A percentile compares a stretch with the other conserved stretches of the same genome.
Evolutionary conservation across 179 eudicot species (phyloP).

Genomic region (Silene coronaria): DNA sequence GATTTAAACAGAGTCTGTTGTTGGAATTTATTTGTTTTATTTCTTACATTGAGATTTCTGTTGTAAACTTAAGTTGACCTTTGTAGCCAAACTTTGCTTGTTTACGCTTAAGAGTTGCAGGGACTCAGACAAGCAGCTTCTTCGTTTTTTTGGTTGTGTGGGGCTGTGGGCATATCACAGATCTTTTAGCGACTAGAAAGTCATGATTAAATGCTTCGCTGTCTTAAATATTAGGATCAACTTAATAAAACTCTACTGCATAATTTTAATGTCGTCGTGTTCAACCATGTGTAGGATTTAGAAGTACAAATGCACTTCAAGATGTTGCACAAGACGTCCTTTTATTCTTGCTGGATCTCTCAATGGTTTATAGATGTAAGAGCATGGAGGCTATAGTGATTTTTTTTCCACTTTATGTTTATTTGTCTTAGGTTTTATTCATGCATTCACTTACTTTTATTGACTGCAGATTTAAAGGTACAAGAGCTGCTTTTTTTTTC

Average conservation of each 20-base stretch:
- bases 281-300: slow-evolving; percentile 97
- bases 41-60: not conserved
- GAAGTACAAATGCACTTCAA: slow-evolving; percentile 93
- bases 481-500: slow-evolving; percentile 86
- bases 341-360: slow-evolving; percentile 80
- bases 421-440: slow-evolving; percentile 8
- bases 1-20: not conserved
- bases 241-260: not conserved
- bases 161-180: slow-evolving; percentile 96
- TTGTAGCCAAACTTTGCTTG: slow-evolving; percentile 6
- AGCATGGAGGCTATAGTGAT: slow-evolving; percentile 16
- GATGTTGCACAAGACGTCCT: slow-evolving; percentile 88
- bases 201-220: not conserved
- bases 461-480: slow-evolving; percentile 72
- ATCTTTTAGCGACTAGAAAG: slow-evolving; percentile 72
- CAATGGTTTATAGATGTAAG: slow-evolving; percentile 84
- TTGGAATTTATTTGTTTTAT: not conserved
- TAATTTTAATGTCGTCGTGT: slow-evolving; percentile 37
- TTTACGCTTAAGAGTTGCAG: slow-evolving; percentile 36
- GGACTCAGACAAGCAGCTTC: slow-evolving; percentile 76
- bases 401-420: slow-evolving; percentile 1
- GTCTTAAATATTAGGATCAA: not conserved
- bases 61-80: not conserved
- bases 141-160: slow-evolving; percentile 87
- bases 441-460: slow-evolving; percentile 13